phyloP scores from a whole-genome alignment of 345 rosid genomes.

The Murraya paniculata region DNA sequence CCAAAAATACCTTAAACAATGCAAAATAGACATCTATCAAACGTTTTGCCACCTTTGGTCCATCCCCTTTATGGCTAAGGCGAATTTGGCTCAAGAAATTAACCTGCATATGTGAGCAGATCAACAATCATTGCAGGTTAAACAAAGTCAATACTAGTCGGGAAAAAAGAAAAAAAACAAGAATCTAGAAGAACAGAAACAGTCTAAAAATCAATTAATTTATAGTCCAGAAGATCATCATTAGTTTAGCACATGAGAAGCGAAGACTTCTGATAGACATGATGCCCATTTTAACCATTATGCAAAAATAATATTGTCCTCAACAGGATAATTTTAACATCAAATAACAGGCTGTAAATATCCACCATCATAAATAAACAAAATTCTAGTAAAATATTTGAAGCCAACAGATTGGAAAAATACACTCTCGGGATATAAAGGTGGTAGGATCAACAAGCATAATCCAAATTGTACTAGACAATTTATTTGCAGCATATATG shows the following conservation, averaged over 20 bases:
- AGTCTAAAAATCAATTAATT: background rate
- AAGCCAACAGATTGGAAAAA: background rate
- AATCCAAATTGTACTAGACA: background rate
- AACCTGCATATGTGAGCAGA: slow-evolving; percentile 44
- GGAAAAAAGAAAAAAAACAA: background rate
- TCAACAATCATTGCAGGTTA: slow-evolving; percentile 3
- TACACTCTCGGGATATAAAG: background rate
- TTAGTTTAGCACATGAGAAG: background rate
- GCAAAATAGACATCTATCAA: slow-evolving; percentile 94
- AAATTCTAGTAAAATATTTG: background rate
- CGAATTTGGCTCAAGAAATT: slow-evolving; percentile 90
- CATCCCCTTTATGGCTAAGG: slow-evolving; percentile 78
- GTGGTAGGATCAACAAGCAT: background rate
- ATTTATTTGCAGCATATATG: background rate
- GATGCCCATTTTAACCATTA: no score
- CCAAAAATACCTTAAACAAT: slow-evolving; percentile 67
- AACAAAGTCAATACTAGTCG: background rate
- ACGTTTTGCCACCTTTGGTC: slow-evolving; percentile 84
- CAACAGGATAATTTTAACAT: background rate
- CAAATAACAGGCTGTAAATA: background rate
- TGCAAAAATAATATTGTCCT: background rate
- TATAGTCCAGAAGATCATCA: background rate
- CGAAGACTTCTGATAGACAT: no score
- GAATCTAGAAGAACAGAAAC: background rate
- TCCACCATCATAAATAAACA: background rate